These are phyloP conservation scores for Aspergillus affinis DNA, from an alignment of 495 filamentous ascomycete species.

Conservation along the genomic window DNA sequence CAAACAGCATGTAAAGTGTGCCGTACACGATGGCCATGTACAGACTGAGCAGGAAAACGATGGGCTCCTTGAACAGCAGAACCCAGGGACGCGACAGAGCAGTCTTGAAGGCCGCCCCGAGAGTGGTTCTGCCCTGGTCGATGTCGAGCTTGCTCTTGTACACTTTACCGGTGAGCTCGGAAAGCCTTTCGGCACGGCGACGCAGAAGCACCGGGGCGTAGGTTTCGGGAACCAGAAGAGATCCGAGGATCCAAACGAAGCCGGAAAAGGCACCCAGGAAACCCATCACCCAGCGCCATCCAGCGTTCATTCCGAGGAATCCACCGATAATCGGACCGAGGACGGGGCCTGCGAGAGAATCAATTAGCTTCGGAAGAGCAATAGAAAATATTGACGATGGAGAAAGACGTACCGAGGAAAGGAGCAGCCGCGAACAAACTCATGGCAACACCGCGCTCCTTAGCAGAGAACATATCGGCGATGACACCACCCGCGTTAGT, in stretches of 20 bases:
- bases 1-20: slow-evolving; percentile 81
- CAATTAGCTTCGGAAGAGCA: neutral
- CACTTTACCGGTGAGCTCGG: slow-evolving; percentile 55
- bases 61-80: slow-evolving; percentile 53
- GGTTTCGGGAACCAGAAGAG: slow-evolving; percentile 58
- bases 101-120: slow-evolving; percentile 42
- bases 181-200: slow-evolving; percentile 51
- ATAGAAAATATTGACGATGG: neutral
- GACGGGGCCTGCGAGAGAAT: slow-evolving; percentile 45
- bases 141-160: slow-evolving; percentile 51
- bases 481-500: slow-evolving; percentile 76
- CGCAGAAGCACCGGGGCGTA: slow-evolving; percentile 60
- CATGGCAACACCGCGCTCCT: slow-evolving; percentile 62
- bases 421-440: slow-evolving; percentile 65
- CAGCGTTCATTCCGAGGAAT: slow-evolving; percentile 56
- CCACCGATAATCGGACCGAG: slow-evolving; percentile 62
- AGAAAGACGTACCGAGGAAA: slow-evolving; percentile 51
- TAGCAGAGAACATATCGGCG: slow-evolving; percentile 68
- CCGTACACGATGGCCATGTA: slow-evolving; percentile 78
- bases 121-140: slow-evolving; percentile 38
- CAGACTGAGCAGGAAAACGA: slow-evolving; percentile 63
- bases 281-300: slow-evolving; percentile 71
- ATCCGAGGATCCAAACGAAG: slow-evolving; percentile 54
- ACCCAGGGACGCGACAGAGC: slow-evolving; percentile 52
- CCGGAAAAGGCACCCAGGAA: slow-evolving; percentile 52